Base-by-base conservation (phyloP, 1,139 yeast species). In the Diutina siamensis region DNA sequence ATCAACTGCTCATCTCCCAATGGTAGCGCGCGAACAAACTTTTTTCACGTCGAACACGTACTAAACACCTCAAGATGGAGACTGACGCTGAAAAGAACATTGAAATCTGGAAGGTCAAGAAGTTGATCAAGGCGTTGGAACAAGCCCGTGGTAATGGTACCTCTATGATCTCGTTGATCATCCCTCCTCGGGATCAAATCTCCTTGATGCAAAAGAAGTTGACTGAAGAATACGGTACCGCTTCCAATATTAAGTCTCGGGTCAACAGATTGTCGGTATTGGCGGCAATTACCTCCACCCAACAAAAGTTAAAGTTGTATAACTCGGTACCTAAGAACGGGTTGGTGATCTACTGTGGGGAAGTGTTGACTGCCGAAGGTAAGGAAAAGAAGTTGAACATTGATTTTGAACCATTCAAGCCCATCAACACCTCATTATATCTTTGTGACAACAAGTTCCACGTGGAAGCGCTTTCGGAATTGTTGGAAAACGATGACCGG, bases 41-140 rank as follows among this genome's bases (percentile, higher is more conserved):
- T 38, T 38, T 38, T 38, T 25, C 36, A 34, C 42, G 42, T n/a
- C n/a, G n/a, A n/a, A 38, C 42, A 25, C 32, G 42, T 25, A 38
- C 17, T 18, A 31, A 31, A 12, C 28, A n/a, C 18, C 13, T 19
- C 36, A 33, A 41, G 48, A 53, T 51, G 45, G 47, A 47, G 44
- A 53, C 48, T 40, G 94, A 83, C 53, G 97, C 97, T 46, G 97
- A 92, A 64, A 88, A 85, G 72, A 89, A 88, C 69, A 92, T 92
- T 64, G 96, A 92, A 73, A 88, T 92, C 71, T 92, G 98, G 98
- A 92, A 92, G 80, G 83, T 92, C 75, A 89, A 89, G 74, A 92
- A 92, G 69, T 72, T 83, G 75, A 79, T 83, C 72, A 83, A 83
- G 66, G 79, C 86, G 51, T 75, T 92, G 58, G 94, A 89, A 62